Evolutionary conservation across 164 flowering plant genomes (phyloP), one percentile per base, ranked within the genome.

Genomic region (Saururus chinensis): DNA sequence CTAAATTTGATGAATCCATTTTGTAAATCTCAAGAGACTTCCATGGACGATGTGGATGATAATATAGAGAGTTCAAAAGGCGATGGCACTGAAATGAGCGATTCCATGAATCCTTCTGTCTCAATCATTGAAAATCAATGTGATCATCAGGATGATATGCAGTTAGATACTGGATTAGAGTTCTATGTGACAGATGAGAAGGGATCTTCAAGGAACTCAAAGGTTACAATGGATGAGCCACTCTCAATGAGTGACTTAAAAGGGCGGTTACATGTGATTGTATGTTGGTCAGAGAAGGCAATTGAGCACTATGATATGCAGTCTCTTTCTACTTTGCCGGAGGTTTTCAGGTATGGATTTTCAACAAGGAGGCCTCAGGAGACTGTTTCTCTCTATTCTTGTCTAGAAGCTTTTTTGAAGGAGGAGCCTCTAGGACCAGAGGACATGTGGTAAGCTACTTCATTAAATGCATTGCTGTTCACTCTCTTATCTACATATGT

Each of bases 341-440:
- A 88, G 75, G 73, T 89, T 66, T 88, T 70, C 69, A 89, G 82
- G 74, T 72, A 86, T 45, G 80, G 84, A 25, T 76, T 79, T 66
- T 75, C 78, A 42, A 61, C 75, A 24, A 89, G 71, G 71, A 81
- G 69, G 69, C 79, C 88, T 60, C 96, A 81, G 66, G 97, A 93
- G 57, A 69, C 89, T 45, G 82, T 88, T 59, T 85, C 98, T 58
- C 69, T 93, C 53, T 89, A 85, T 71, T 80, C 77, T 56, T 93
- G 98, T 73, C 89, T 93, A 62, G 95, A 89, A 74, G 96, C 97
- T 54, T 93, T 93, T 71, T 71, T 93, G 63, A 88, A 80, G 76
- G 98, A 93, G 77, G 97, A 93, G 80, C 98, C 97, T 63, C 80
- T 93, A 61, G 97, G 98, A 71, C 98, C 96, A 45, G 97, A 90